Percentiles rank a stretch among this genome's conserved stretches.
phyloP scores from a whole-genome alignment of 805 yeast genomes.

The Naumovozyma castellii region DNA sequence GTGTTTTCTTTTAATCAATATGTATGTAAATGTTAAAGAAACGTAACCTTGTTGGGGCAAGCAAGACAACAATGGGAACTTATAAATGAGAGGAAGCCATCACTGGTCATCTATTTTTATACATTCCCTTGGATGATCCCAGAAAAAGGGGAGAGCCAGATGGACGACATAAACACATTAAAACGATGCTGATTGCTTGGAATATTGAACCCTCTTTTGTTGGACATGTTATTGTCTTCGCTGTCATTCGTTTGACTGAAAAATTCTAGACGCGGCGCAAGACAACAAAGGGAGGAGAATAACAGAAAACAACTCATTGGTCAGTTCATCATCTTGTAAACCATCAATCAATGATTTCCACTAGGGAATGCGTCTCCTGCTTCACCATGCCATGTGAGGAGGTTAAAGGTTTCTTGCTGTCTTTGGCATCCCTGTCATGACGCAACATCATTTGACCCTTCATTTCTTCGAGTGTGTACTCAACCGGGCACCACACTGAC shows the following conservation, averaged over 20 bases:
- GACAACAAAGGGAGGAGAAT: neutral
- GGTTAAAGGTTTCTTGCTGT: neutral
- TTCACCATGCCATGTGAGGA: neutral
- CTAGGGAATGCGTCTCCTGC: neutral
- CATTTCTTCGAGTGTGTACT: slow-evolving; percentile 16
- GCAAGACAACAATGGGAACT: too few species aligned
- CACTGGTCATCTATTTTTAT: too few species aligned
- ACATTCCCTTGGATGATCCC: neutral
- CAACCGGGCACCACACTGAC: slow-evolving; percentile 17
- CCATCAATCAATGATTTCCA: neutral
- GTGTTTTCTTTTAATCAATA: neutral
- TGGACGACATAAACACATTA: too few species aligned
- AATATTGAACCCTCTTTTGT: too few species aligned
- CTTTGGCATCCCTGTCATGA: neutral
- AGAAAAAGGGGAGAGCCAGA: neutral
- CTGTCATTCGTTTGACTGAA: neutral
- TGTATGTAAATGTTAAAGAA: too few species aligned
- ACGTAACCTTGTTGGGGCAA: too few species aligned
- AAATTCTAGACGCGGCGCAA: neutral
- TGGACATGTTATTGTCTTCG: too few species aligned
- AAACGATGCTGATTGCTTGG: too few species aligned
- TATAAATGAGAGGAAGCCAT: too few species aligned
- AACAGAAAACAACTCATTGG: neutral
- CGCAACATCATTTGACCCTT: neutral
- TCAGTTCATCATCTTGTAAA: neutral